Evolutionary conservation across 305 asterid species (phyloP).

Genomic region (Fraxinus sp.): DNA sequence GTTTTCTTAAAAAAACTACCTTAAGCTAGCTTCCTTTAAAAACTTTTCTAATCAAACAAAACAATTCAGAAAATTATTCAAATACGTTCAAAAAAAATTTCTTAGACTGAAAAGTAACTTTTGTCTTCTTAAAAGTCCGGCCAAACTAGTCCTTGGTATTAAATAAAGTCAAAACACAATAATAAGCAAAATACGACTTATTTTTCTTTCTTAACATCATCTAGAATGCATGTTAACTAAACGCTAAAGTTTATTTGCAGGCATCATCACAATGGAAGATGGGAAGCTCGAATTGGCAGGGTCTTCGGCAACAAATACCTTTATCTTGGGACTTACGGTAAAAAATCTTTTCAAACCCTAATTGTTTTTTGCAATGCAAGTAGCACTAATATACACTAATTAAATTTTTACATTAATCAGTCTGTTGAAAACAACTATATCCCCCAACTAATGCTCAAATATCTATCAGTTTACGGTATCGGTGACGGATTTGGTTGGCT

Average conservation of each 20-base stretch:
- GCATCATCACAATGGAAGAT: slow-evolving; percentile 91
- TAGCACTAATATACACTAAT: neutral
- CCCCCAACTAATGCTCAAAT: neutral
- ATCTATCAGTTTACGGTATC: neutral
- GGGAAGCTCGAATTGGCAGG: slow-evolving; percentile 92
- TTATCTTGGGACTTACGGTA: slow-evolving; percentile 87
- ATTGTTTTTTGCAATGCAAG: neutral
- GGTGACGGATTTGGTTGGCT: neutral
- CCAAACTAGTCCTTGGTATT: neutral
- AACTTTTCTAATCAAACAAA: neutral
- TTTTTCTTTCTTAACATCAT: neutral
- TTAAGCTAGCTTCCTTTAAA: neutral
- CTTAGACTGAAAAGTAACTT: neutral
- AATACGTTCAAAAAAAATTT: too few relatives aligned
- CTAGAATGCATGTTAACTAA: neutral
- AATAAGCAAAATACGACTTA: neutral
- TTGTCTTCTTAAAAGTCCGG: neutral
- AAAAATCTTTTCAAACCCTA: neutral
- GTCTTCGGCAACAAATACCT: slow-evolving; percentile 89
- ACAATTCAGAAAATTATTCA: too few relatives aligned
- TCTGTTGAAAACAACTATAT: neutral
- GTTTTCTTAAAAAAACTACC: neutral
- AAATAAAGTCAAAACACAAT: neutral
- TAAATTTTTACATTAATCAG: neutral
- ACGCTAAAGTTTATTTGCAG: slow-evolving; percentile 29